phyloP scores from a whole-genome alignment of 106 monocot genomes.

The Allium sativum region DNA sequence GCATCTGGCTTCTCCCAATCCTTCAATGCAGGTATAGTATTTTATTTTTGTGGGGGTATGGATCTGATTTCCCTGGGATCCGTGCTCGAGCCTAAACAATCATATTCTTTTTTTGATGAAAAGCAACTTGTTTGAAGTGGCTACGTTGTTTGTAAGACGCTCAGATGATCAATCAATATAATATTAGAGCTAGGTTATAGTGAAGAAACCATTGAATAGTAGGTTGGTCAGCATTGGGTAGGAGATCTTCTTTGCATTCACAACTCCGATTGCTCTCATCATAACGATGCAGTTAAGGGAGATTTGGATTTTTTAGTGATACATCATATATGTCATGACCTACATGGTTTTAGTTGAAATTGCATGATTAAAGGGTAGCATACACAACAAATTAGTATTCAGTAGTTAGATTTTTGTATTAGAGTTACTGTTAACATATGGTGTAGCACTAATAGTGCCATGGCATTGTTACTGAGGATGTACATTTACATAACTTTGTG shows the following conservation, averaged over 20 bases:
- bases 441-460: no score
- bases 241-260: neutral
- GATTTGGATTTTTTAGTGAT: no score
- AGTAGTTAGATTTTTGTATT: no score
- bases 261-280: neutral
- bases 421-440: no score
- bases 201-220: neutral
- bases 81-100: neutral
- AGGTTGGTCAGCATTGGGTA: neutral
- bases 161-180: neutral
- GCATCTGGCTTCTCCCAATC: conserved; percentile 70
- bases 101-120: neutral
- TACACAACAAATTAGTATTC: no score
- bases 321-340: no score
- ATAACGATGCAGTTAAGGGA: neutral
- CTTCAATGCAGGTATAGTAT: conserved; percentile 49
- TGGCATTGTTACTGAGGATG: no score
- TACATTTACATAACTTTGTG: no score
- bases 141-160: neutral
- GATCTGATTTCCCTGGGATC: neutral
- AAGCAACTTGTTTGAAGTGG: neutral
- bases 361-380: no score
- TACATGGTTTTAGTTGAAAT: no score
- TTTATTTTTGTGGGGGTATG: neutral
- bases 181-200: neutral